Base-by-base conservation (phyloP, 1,284 basidiomycete genomes). In the Rhodotorula glutinis region DNA sequence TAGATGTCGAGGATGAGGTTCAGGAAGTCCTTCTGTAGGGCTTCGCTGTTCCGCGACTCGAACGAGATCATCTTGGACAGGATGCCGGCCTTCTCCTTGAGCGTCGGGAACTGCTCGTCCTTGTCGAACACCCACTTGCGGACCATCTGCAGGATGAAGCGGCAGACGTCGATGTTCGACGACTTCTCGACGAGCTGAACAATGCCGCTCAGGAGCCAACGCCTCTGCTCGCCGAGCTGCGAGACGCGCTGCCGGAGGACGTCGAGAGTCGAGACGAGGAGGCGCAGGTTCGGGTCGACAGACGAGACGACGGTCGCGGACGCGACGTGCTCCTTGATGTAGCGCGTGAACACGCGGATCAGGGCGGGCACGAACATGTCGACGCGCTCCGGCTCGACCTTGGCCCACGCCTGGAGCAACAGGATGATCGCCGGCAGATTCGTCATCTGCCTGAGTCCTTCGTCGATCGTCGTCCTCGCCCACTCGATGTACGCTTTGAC, bases 1-100 rank as follows among this genome's bases (percentile, higher is more conserved):
- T 98, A 99, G 75, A 99, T 94, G 73, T 94, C 90, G 76, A 91
- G 90, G 70, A 99, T 90, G 64, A 98, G 83, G 70, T 92, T 88
- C 67, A 98, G 83, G 77, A 93, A 98, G 58, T 88, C 85, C 66
- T 88, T 86, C 79, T 91, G 91, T 7, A 98, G 83, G 17, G 75
- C 86, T 38, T 84, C 83, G 69, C 87, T 87, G 56, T 90, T 87
- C 51, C 83, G 83, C 23, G 74, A 70, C 80, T 98, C 95, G 77
- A 91, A 96, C 25, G 85, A 83, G 40, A 86, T 85, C 92, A 99
- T 97, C 79, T 92, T 93, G 77, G 91, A 86, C 69, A 98, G 79
- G 44, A 98, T 81, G 41, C 85, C 87, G 1, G 94, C 90, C 79
- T 98, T 98, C 80, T 99, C 97, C 80, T 97, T 97, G 83, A 92